Base-by-base conservation (phyloP, 352 stramenopile genomes). In the Thraustotheca clavata region DNA sequence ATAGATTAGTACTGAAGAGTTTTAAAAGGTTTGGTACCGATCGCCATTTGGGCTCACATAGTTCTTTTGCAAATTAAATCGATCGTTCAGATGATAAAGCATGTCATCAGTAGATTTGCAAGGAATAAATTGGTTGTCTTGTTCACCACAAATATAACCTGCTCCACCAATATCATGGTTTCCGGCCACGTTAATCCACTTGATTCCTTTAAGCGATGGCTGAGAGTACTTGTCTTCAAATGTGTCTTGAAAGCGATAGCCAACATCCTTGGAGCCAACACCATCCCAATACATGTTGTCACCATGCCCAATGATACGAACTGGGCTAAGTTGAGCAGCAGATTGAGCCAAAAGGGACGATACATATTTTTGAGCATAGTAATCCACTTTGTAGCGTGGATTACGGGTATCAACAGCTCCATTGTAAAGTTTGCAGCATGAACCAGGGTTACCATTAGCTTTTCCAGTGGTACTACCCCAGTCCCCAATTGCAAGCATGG, bases 161-260 rank as follows among this genome's bases (percentile, higher is more conserved):
- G 80, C 76, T 4, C 84, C 84, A 46, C 84, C 82, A 38, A 91
- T 91, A 70, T 93, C 84, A 66, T 91, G 84, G 67, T 93, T 93
- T 32, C 84, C 84, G 69, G 91, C 76, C 39, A 91, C 80, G 34
- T 87, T 91, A 14, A 91, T 71, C 83, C 82, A 77, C 43, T 78
- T 78, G 63, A 94, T 87, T 16, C 72, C 76, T 3, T 78, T 68
- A 11, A 94, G 78, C 62, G 76, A 76, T 80, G 82, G 54, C 88
- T 72, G 59, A 83, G 73, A 67, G 69, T 87, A 91, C 60, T 89
- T 89, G 33, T 76, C 71, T 69, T 93, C 82, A n/a, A 93, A 93
- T 6, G 82, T 89, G 54, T 82, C 71, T 20, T 86, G 71, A 52
- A 93, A 91, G 4, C 80, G 77, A 70, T 87, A 86, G 0, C 69